Conservation (phyloP, 805 yeast genomes). For the Candida jianshihensis region DNA sequence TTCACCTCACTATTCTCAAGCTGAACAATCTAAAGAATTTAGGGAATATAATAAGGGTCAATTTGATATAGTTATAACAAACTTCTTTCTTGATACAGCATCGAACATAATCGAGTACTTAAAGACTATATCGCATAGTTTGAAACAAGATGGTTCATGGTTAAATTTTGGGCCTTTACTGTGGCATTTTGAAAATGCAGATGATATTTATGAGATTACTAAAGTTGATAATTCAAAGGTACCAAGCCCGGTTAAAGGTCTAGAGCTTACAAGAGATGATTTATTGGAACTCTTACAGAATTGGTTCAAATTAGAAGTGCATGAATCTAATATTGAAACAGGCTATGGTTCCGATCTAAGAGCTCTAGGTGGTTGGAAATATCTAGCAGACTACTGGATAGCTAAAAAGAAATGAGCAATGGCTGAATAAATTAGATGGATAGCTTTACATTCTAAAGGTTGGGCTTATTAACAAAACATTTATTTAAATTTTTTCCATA, state of each 20-base stretch:
- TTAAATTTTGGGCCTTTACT: conserved; percentile 61
- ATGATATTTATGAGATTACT: conserved; percentile 19
- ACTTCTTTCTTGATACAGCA: conserved; percentile 62
- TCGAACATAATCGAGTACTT: conserved; percentile 52
- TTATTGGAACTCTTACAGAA: conserved; percentile 44
- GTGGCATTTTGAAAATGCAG: conserved; percentile 64
- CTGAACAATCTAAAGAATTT: conserved; percentile 34
- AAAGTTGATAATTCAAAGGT: conserved; percentile 18
- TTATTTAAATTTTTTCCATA: too few relatives aligned
- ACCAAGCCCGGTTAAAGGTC: conserved; percentile 38
- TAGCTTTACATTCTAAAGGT: too few relatives aligned
- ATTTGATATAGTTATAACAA: conserved; percentile 44
- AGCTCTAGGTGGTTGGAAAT: conserved; percentile 47
- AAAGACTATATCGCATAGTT: conserved; percentile 37
- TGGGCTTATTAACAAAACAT: too few relatives aligned
- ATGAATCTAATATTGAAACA: conserved; percentile 37
- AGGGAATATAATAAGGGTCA: conserved; percentile 29
- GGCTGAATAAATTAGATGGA: too few relatives aligned
- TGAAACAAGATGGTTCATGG: conserved; percentile 46
- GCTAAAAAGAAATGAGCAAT: conserved; percentile 29
- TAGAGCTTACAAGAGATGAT: conserved; percentile 56
- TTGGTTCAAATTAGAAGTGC: conserved; percentile 38
- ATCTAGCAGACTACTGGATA: conserved; percentile 66
- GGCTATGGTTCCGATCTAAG: conserved; percentile 46
- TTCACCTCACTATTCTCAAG: conserved; percentile 18